phyloP scores from a whole-genome alignment of 441 rosid species.

The Arabidopsis lyrata region DNA sequence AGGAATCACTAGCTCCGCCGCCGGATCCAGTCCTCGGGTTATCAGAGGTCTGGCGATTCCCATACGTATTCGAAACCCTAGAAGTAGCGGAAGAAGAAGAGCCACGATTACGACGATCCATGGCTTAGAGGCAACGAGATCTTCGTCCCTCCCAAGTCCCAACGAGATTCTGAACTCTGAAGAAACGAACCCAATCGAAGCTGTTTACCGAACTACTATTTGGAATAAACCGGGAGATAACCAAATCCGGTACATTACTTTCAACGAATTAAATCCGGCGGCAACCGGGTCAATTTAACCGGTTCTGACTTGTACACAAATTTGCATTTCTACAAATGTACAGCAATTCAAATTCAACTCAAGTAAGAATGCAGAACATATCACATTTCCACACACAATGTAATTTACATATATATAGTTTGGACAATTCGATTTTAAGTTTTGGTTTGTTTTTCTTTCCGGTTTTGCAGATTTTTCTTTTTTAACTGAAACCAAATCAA shows the following conservation, averaged over 20 bases:
- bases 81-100: constrained; percentile 22
- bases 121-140: constrained; percentile 19
- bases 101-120: constrained; percentile 40
- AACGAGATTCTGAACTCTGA: constrained; percentile 11
- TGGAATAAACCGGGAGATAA: constrained; percentile 3
- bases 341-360: not conserved
- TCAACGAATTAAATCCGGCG: not conserved
- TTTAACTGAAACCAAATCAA: no score
- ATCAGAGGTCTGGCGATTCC: constrained; percentile 21
- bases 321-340: not conserved
- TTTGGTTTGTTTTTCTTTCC: not conserved
- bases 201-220: constrained; percentile 9
- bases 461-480: not conserved
- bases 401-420: not conserved
- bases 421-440: not conserved
- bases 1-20: constrained; percentile 24
- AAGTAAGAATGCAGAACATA: not conserved
- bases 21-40: constrained; percentile 22
- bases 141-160: not conserved
- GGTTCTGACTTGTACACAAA: constrained; percentile 9
- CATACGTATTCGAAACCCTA: constrained; percentile 11
- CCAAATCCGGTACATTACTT: constrained; percentile 9
- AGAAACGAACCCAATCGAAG: not conserved
- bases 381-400: not conserved
- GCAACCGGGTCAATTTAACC: constrained; percentile 7